A percentile compares a stretch with the other conserved stretches of the same genome.
Evolutionary conservation across 1,284 basidiomycete genomes (phyloP).

Genomic region (Hortiboletus rubellus): DNA sequence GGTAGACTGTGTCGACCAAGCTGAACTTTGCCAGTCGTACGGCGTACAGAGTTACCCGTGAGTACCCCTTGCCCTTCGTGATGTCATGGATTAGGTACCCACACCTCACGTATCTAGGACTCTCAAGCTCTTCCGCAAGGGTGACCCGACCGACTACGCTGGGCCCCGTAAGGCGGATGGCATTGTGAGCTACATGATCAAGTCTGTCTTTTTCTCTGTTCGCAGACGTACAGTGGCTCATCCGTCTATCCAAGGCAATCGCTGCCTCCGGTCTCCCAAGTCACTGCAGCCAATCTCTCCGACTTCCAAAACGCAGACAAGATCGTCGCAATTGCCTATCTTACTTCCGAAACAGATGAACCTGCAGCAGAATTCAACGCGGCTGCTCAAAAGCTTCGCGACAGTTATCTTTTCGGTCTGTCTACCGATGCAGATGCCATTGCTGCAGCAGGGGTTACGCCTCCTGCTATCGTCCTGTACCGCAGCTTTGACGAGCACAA

Average conservation of each 20-base stretch:
- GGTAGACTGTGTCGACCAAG: constrained; percentile 91
- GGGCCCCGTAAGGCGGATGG: constrained; percentile 96
- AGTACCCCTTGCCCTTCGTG: constrained; percentile 33
- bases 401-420: constrained; percentile 91
- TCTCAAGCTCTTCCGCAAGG: constrained; percentile 90
- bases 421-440: constrained; percentile 72
- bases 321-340: constrained; percentile 88
- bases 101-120: constrained; percentile 47
- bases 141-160: constrained; percentile 74
- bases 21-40: constrained; percentile 82
- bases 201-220: constrained; percentile 54
- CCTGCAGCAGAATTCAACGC: constrained; percentile 74
- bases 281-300: constrained; percentile 74
- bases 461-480: constrained; percentile 90
- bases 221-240: constrained; percentile 4
- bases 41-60: constrained; percentile 93
- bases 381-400: constrained; percentile 85
- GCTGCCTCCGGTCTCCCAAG: constrained; percentile 88
- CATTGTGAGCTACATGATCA: constrained; percentile 97
- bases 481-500: constrained; percentile 89
- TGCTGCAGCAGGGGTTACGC: constrained; percentile 68
- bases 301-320: constrained; percentile 92
- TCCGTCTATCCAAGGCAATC: constrained; percentile 65
- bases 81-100: background rate
- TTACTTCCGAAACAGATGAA: constrained; percentile 64